These are phyloP conservation scores for Graphilbum fragrans DNA, from an alignment of 2,329 filamentous ascomycete species.

Conservation along the genomic window DNA sequence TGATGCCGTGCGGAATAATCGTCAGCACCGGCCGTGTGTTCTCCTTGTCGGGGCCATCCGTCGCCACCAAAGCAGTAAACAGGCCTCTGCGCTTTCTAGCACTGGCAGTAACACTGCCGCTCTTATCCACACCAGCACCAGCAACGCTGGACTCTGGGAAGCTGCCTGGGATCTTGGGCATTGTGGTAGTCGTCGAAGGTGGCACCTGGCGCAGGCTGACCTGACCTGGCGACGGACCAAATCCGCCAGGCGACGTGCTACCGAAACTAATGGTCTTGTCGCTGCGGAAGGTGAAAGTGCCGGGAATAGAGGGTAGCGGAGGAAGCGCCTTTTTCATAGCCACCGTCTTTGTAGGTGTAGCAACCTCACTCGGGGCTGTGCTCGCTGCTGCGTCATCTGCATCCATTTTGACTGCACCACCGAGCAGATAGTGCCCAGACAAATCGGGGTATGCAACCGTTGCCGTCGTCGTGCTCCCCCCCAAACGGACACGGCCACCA, in stretches of 20 bases:
- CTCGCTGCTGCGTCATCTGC: background rate
- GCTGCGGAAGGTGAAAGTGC: slow-evolving; percentile 53
- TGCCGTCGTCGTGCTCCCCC: background rate
- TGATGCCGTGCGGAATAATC: slow-evolving; percentile 47
- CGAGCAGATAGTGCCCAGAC: slow-evolving; percentile 17
- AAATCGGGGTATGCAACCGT: slow-evolving; percentile 37
- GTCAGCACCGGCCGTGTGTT: slow-evolving; percentile 32
- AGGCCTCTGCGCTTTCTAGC: too few species aligned
- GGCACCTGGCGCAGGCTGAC: slow-evolving; percentile 49
- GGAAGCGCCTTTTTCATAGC: slow-evolving; percentile 1
- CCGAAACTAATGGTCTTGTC: slow-evolving; percentile 52
- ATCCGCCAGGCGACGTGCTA: slow-evolving; percentile 32
- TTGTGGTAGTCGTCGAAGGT: slow-evolving; percentile 29
- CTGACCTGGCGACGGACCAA: slow-evolving; percentile 46
- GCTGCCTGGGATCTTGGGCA: slow-evolving; percentile 13
- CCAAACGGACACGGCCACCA: background rate
- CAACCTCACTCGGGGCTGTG: background rate
- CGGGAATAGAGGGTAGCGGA: slow-evolving; percentile 31
- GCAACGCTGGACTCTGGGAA: slow-evolving; percentile 25
- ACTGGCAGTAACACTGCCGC: too few species aligned
- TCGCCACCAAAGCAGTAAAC: slow-evolving; percentile 7
- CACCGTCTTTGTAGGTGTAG: background rate
- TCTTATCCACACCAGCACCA: slow-evolving; percentile 33
- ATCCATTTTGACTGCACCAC: background rate
- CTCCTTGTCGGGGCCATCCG: slow-evolving; percentile 37